Evolutionary conservation across 495 filamentous ascomycete species (phyloP), one percentile per base, ranked within the genome.

Genomic region (Aspergillus indologenus): DNA sequence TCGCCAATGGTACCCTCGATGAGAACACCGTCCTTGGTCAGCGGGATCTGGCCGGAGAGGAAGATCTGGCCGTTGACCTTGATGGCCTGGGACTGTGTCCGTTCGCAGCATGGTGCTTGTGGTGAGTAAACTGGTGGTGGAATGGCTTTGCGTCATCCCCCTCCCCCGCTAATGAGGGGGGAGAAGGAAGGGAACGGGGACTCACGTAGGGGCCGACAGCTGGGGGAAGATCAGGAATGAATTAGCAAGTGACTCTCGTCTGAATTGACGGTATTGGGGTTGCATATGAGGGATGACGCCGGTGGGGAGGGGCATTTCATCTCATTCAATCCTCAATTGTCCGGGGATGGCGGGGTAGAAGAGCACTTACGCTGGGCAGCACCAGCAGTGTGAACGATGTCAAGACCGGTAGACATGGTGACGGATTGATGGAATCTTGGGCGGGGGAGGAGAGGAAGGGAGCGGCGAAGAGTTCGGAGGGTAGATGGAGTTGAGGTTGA

Each of bases 21-120:
- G 17, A 96, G 81, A 64, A 87, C 87, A 61, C 90, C 91, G 53
- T 83, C 63, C 62, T 83, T 75, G 69, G 91, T 88, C 61, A 88
- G 87, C 61, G 91, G 93, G 64, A 97, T 92, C 73, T 94, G 91
- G 68, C 93, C 93, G 6, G 93, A 97, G 77, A 92, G 87, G 81
- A 90, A 98, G 79, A 97, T 87, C 64, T 87, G 81, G 50, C 83
- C 83, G 56, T 90, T 86, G 56, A 91, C 91, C 63, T 85, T 85
- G 78, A 96, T 88, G 65, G 91, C 91, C 79, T 96, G 93, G 66
- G 91, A 90, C 90, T 96, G 68, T 56, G 12, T 40, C 2, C n/a
- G 5, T 2, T 40, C 2, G 34, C 34, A 40, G 7, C 12, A 40
- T 15, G 7, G 12, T 51, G 12, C n/a, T 7, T 50, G 15, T 45